phyloP scores from a whole-genome alignment of 1,139 yeast species.

The Kurtzmaniella natalensis region DNA sequence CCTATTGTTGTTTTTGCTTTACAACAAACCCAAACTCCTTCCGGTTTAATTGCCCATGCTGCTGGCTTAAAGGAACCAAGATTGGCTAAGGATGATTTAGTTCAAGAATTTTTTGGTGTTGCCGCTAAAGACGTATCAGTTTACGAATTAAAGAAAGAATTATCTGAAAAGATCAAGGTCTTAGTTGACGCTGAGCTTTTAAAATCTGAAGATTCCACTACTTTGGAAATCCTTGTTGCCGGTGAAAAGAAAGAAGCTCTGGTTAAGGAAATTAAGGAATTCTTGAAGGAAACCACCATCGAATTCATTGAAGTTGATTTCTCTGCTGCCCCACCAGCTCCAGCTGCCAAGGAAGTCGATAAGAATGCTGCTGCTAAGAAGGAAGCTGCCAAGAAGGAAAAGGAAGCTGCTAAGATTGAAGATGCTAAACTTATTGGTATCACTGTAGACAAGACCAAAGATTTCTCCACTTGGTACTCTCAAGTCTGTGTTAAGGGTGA shows the following conservation, averaged over 20 bases:
- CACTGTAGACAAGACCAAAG: constrained; percentile 86
- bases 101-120: constrained; percentile 59
- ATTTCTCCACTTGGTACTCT: constrained; percentile 96
- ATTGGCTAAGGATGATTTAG: constrained; percentile 78
- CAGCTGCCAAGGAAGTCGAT: constrained; percentile 29
- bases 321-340: constrained; percentile 38
- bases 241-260: constrained; percentile 57
- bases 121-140: constrained; percentile 65
- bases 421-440: constrained; percentile 95
- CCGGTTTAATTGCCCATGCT: constrained; percentile 57
- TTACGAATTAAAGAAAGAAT: constrained; percentile 51
- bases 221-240: constrained; percentile 49
- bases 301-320: constrained; percentile 60
- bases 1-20: constrained; percentile 82
- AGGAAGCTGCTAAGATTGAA: constrained; percentile 57
- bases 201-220: constrained; percentile 27
- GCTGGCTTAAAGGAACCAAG: constrained; percentile 83
- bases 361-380: constrained; percentile 21
- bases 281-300: constrained; percentile 53
- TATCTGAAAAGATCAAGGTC: constrained; percentile 61
- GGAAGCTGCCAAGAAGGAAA: constrained; percentile 28
- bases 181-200: constrained; percentile 58
- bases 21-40: constrained; percentile 66
- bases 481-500: constrained; percentile 95
- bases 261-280: constrained; percentile 49